Percentiles rank a stretch among this genome's conserved stretches.
Evolutionary conservation across 352 stramenopile genomes (phyloP).

Genomic region (Elongisporangium anandrum): DNA sequence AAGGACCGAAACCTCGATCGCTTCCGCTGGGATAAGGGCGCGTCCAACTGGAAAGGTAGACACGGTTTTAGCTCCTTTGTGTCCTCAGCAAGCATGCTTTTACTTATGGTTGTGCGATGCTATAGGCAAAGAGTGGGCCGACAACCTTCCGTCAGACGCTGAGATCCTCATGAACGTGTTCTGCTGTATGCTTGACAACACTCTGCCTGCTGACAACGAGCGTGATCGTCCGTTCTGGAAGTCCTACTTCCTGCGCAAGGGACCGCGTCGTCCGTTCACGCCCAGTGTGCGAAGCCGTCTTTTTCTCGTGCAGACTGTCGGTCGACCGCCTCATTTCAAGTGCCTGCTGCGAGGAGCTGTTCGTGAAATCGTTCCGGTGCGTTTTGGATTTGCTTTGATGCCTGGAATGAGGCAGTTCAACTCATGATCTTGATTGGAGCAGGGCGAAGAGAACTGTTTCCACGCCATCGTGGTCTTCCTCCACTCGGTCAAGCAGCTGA

Average conservation of each 20-base stretch:
- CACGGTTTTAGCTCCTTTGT: background rate
- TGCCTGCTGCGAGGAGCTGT: constrained; percentile 69
- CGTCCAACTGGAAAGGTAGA: constrained; percentile 59
- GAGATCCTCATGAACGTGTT: constrained; percentile 89
- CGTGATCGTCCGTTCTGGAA: constrained; percentile 80
- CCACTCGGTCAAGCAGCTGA: constrained; percentile 81
- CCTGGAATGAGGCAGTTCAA: background rate
- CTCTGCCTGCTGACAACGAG: constrained; percentile 70
- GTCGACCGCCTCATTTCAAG: constrained; percentile 81
- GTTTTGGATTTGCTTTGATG: constrained; percentile 8
- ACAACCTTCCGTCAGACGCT: constrained; percentile 68
- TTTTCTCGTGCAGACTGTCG: constrained; percentile 74
- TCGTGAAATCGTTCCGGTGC: constrained; percentile 77
- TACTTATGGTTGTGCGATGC: background rate
- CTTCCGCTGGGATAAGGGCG: constrained; percentile 79
- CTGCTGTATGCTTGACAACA: constrained; percentile 86
- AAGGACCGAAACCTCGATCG: constrained; percentile 82
- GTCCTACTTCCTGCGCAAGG: constrained; percentile 74
- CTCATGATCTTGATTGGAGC: background rate
- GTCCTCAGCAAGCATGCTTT: background rate
- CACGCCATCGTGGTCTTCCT: constrained; percentile 83
- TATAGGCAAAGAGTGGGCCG: constrained; percentile 74
- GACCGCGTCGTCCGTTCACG: constrained; percentile 70
- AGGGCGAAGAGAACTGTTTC: constrained; percentile 85
- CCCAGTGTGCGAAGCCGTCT: constrained; percentile 61